phyloP scores from a whole-genome alignment of 192 early-diverging fungal species.

The Podila clonocystis region DNA sequence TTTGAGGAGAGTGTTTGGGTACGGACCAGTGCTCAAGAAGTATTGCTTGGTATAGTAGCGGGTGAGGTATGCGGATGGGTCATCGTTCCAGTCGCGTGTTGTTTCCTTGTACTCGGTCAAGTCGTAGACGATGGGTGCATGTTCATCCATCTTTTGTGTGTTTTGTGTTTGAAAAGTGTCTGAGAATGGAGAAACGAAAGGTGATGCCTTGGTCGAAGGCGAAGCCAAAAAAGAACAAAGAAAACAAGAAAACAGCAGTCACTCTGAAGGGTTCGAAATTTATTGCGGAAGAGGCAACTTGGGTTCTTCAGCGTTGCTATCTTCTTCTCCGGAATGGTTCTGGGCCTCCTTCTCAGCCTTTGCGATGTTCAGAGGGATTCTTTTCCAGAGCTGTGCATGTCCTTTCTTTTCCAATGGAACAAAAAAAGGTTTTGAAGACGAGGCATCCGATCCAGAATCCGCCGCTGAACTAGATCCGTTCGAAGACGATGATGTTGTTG shows the following conservation, averaged over 20 bases:
- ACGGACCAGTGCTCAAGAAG: constrained; percentile 30
- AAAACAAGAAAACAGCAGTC: too few species aligned
- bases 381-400: constrained; percentile 41
- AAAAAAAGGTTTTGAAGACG: constrained; percentile 16
- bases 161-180: too few species aligned
- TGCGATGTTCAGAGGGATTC: constrained; percentile 6
- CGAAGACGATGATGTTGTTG: background rate
- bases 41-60: constrained; percentile 48
- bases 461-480: background rate
- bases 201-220: too few species aligned
- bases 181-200: too few species aligned
- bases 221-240: too few species aligned
- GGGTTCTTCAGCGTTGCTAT: too few species aligned
- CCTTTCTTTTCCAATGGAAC: constrained; percentile 11
- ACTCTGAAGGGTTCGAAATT: too few species aligned
- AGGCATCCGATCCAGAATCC: background rate
- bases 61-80: constrained; percentile 34
- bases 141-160: constrained; percentile 30
- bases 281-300: too few species aligned
- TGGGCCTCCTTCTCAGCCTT: too few species aligned
- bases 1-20: background rate
- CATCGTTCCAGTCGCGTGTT: constrained; percentile 26
- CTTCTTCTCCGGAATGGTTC: too few species aligned
- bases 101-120: constrained; percentile 36
- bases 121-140: constrained; percentile 50